phyloP scores from a whole-genome alignment of 2,329 filamentous ascomycete species.

The Colletotrichum cereale region DNA sequence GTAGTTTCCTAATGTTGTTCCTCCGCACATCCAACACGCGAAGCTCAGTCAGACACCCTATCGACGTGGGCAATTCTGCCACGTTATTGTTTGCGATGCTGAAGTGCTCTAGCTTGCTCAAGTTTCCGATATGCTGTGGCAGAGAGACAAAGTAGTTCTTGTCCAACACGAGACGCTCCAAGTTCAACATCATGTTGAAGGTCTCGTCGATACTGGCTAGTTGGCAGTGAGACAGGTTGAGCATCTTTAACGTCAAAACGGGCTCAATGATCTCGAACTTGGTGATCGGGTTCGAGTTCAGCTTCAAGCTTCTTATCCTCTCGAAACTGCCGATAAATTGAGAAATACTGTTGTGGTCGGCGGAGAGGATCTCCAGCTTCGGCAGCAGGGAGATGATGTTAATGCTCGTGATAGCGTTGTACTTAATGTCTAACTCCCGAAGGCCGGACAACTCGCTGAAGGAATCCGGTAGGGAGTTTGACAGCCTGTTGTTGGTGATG shows the following conservation, averaged over 20 bases:
- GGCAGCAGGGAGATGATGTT: conserved; percentile 88
- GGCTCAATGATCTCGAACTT: conserved; percentile 86
- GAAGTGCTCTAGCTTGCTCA: conserved; percentile 88
- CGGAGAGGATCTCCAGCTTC: conserved; percentile 86
- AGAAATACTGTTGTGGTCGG: conserved; percentile 93
- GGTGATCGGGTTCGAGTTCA: conserved; percentile 96
- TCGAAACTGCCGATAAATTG: conserved; percentile 91
- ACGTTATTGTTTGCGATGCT: conserved; percentile 95
- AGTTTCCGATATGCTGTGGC: conserved; percentile 84
- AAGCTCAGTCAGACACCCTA: conserved; percentile 88
- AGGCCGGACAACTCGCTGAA: conserved; percentile 82
- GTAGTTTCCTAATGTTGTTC: conserved; percentile 91
- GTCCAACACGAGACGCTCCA: conserved; percentile 90
- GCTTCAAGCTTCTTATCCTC: conserved; percentile 83
- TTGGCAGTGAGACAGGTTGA: conserved; percentile 93
- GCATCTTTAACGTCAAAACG: conserved; percentile 83
- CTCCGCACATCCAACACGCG: conserved; percentile 89
- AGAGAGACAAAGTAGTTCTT: conserved; percentile 96
- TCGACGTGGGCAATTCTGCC: conserved; percentile 84
- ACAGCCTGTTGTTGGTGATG: conserved; percentile 94
- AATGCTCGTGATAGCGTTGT: conserved; percentile 90
- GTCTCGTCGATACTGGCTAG: conserved; percentile 89
- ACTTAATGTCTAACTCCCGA: conserved; percentile 93
- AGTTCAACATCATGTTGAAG: conserved; percentile 87
- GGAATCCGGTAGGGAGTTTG: conserved; percentile 78